phyloP scores from a whole-genome alignment of 768 basidiomycete genomes.

The Pleurotus ostreatus region DNA sequence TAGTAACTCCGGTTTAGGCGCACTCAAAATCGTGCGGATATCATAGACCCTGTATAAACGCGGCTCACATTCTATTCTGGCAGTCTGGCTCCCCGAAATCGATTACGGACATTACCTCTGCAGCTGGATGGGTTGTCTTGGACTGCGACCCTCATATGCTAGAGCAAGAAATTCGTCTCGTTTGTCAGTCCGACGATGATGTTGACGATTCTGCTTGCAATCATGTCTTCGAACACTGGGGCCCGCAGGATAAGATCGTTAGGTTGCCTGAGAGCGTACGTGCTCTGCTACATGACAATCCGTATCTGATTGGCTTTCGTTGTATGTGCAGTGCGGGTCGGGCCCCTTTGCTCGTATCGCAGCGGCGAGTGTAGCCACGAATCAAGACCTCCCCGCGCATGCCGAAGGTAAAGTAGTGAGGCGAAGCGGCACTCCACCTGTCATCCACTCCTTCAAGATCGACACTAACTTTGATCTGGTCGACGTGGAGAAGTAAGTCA shows the following conservation, averaged over 20 bases:
- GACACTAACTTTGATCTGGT: conserved; percentile 28
- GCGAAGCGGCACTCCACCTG: conserved; percentile 19
- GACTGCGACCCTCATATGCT: not conserved
- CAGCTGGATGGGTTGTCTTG: not conserved
- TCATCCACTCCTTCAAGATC: conserved; percentile 28
- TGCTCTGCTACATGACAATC: not conserved
- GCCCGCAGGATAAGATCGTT: not conserved
- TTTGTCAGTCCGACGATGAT: not conserved
- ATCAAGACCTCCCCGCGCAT: conserved; percentile 29
- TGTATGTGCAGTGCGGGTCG: conserved; percentile 6
- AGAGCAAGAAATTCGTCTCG: not conserved
- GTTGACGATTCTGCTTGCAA: not conserved
- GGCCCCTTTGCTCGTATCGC: conserved; percentile 25
- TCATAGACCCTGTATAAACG: not conserved
- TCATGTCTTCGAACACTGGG: not conserved
- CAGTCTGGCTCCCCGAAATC: not conserved
- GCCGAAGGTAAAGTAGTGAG: conserved; percentile 19
- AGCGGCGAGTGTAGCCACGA: conserved; percentile 25
- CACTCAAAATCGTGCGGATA: not conserved
- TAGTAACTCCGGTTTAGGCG: not conserved
- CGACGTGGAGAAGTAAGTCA: conserved; percentile 14
- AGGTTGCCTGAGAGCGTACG: not conserved
- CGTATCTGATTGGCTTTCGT: not conserved
- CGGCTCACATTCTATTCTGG: not conserved
- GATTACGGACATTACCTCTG: not conserved